Evolutionary conservation across 1,139 yeast genomes (phyloP).

Genomic region (Pneumocystis carinii): DNA sequence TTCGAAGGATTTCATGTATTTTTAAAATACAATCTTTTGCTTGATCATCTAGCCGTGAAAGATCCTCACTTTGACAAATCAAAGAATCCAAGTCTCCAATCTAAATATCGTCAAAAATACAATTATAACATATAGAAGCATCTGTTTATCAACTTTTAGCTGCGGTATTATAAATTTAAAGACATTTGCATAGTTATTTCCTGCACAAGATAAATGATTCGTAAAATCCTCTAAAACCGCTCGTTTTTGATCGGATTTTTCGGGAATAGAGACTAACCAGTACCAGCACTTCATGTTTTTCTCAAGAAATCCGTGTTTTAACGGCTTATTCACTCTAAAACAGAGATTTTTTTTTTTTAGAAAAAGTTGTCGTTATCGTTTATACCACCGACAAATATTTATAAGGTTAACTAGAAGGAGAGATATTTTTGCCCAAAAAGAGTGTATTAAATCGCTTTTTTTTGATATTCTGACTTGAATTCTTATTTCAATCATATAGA

Average conservation of each 20-base stretch:
- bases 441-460: background rate
- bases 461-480: background rate
- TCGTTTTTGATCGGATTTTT: conserved; percentile 4
- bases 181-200: conserved; percentile 11
- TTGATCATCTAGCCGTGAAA: conserved; percentile 64
- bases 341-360: background rate
- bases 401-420: background rate
- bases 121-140: background rate
- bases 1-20: conserved; percentile 52
- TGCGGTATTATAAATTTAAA: conserved; percentile 45
- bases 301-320: conserved; percentile 4
- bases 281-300: background rate
- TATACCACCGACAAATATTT: background rate
- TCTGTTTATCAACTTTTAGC: conserved; percentile 8
- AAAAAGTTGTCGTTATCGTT: background rate
- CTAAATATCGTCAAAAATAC: conserved; percentile 41
- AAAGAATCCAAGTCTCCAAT: conserved; percentile 88
- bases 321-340: background rate
- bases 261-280: conserved; percentile 10
- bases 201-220: background rate
- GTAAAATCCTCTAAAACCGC: conserved; percentile 6
- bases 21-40: conserved; percentile 54
- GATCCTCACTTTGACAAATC: conserved; percentile 80
- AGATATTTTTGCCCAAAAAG: background rate
- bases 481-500: background rate